Conservation (phyloP, 2,329 filamentous ascomycete species). For the Botrytis medusae region DNA sequence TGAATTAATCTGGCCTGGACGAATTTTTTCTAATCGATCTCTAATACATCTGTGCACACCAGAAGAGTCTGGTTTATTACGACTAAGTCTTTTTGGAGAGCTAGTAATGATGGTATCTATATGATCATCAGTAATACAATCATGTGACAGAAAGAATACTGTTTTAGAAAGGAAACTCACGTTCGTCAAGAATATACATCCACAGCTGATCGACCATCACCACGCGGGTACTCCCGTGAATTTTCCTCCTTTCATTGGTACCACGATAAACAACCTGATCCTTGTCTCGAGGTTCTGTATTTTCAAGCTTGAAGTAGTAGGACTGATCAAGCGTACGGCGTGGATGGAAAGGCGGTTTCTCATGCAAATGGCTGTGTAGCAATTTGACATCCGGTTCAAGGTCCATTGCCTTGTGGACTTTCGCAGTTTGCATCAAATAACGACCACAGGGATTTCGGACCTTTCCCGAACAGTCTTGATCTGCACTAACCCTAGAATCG, state of each 20-base stretch:
- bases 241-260: conserved; percentile 23
- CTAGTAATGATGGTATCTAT: conserved; percentile 44
- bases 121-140: neutral
- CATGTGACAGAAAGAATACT: neutral
- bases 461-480: neutral
- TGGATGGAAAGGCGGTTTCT: conserved; percentile 41
- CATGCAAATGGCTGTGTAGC: conserved; percentile 27
- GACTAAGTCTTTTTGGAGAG: conserved; percentile 45
- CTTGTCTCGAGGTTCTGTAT: conserved; percentile 42
- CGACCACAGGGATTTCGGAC: conserved; percentile 10
- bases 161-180: conserved; percentile 22
- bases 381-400: conserved; percentile 30
- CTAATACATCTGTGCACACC: conserved; percentile 45
- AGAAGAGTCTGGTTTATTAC: conserved; percentile 44
- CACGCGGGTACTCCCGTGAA: conserved; percentile 28
- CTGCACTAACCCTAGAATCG: rapidly evolving
- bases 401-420: conserved; percentile 32
- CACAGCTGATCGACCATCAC: conserved; percentile 48
- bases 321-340: conserved; percentile 49
- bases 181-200: conserved; percentile 45
- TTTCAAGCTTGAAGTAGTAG: conserved; percentile 43
- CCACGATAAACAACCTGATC: conserved; percentile 35
- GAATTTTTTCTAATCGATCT: conserved; percentile 34
- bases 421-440: conserved; percentile 29
- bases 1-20: conserved; percentile 38